Conservation (phyloP, 768 basidiomycete species). For the Rhizopogon sp. region DNA sequence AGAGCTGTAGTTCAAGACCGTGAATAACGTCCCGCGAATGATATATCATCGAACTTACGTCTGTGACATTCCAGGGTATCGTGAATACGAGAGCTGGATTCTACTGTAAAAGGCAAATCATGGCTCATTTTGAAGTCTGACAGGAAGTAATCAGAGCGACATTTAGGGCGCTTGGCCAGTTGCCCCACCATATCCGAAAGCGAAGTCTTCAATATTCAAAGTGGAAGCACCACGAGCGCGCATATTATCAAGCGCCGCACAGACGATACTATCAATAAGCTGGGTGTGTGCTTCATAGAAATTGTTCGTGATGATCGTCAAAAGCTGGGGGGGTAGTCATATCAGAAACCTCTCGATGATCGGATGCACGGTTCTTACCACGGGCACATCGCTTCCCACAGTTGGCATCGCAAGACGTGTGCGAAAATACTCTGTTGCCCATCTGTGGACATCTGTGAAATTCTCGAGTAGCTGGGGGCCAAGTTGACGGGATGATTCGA, state of each 20-base stretch:
- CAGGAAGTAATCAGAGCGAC: background rate
- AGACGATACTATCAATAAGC: slow-evolving; percentile 20
- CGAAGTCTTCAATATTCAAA: slow-evolving; percentile 20
- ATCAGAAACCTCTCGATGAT: background rate
- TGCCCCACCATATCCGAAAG: slow-evolving; percentile 24
- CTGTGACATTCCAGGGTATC: slow-evolving; percentile 3
- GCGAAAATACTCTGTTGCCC: slow-evolving; percentile 24
- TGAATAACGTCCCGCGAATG: slow-evolving; percentile 4
- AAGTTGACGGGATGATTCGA: slow-evolving; percentile 14
- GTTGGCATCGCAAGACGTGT: slow-evolving; percentile 9
- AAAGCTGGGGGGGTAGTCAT: slow-evolving; percentile 10
- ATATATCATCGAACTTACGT: slow-evolving; percentile 12
- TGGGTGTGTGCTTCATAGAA: slow-evolving; percentile 27
- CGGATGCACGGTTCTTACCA: slow-evolving; percentile 7
- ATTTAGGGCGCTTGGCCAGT: background rate
- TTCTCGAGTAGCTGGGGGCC: slow-evolving; percentile 27
- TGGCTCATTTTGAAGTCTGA: slow-evolving; percentile 27
- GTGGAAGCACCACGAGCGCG: slow-evolving; percentile 8
- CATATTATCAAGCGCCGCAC: slow-evolving; percentile 22
- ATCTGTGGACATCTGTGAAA: slow-evolving; percentile 21
- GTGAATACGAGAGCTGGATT: slow-evolving; percentile 20
- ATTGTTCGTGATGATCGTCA: slow-evolving; percentile 24
- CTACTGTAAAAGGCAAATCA: slow-evolving; percentile 22
- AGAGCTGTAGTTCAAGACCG: slow-evolving; percentile 4
- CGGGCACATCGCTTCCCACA: slow-evolving; percentile 13